Conservation (phyloP, 805 yeast genomes). For the Metschnikowia arizonensis region DNA sequence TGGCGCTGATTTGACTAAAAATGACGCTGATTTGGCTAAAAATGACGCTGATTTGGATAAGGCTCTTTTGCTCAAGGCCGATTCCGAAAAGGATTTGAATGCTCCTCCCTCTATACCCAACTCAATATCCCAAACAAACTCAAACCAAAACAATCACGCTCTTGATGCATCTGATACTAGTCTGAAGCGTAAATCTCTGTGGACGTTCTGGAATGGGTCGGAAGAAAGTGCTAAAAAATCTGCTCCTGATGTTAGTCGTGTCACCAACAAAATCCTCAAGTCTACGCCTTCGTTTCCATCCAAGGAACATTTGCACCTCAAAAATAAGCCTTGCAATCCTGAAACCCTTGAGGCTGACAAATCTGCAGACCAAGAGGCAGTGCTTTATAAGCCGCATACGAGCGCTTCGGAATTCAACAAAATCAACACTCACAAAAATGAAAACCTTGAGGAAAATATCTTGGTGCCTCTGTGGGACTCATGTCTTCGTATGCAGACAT, state of each 20-base stretch:
- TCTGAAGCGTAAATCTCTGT: conserved; percentile 25
- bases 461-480: conserved; percentile 42
- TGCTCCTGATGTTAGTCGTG: conserved; percentile 7
- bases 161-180: too few relatives aligned
- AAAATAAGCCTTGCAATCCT: conserved; percentile 7
- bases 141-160: too few relatives aligned
- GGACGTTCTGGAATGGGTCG: conserved; percentile 35
- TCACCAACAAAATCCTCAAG: conserved; percentile 30
- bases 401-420: conserved; percentile 37
- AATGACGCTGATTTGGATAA: too few relatives aligned
- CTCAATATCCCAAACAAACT: conserved; percentile 11
- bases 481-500: conserved; percentile 31
- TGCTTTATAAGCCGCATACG: conserved; percentile 41
- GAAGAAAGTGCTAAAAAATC: conserved; percentile 4
- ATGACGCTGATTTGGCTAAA: too few relatives aligned
- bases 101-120: too few relatives aligned
- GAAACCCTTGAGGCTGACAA: conserved; percentile 7
- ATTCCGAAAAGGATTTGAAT: too few relatives aligned
- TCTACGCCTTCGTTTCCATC: conserved; percentile 30
- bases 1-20: too few relatives aligned
- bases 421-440: conserved; percentile 43
- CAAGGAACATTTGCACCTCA: conserved; percentile 13
- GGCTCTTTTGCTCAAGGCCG: too few relatives aligned
- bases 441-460: conserved; percentile 36
- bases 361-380: conserved; percentile 34